A percentile compares a stretch with the other conserved stretches of the same genome.
Evolutionary conservation across 805 yeast genomes (phyloP).

Genomic region (Yarrowia osloensis): DNA sequence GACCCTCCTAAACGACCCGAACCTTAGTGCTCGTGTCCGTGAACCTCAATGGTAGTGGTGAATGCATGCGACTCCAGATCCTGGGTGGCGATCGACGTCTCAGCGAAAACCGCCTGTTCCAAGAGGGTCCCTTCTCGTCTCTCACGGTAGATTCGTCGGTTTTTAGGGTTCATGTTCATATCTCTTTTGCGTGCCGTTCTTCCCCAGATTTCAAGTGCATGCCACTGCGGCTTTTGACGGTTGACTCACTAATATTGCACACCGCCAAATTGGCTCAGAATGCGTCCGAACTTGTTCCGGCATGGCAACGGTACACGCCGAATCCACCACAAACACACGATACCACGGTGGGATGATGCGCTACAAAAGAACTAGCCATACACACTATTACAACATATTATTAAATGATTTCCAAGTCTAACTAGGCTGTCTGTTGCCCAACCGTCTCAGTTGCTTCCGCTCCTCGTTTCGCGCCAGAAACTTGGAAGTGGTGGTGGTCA

Average conservation of each 20-base stretch:
- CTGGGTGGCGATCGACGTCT: too few species aligned
- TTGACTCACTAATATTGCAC: neutral
- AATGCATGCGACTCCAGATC: too few species aligned
- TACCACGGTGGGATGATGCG: too few species aligned
- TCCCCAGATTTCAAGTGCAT: constrained; percentile 15
- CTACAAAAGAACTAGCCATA: too few species aligned
- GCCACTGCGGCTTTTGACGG: constrained; percentile 15
- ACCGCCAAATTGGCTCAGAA: neutral
- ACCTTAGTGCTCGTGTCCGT: neutral
- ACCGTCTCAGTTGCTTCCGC: constrained; percentile 22
- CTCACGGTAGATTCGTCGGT: too few species aligned
- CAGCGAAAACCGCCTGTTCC: too few species aligned
- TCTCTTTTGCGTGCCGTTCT: neutral
- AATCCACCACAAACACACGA: neutral
- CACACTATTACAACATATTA: constrained; percentile 13
- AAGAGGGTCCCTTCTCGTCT: too few species aligned
- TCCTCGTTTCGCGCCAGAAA: constrained; percentile 28
- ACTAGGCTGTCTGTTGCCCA: constrained; percentile 27
- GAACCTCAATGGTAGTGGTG: neutral
- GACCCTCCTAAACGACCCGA: neutral
- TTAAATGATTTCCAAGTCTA: constrained; percentile 9
- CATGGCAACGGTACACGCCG: neutral
- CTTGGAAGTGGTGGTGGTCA: constrained; percentile 28
- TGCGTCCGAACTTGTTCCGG: constrained; percentile 15
- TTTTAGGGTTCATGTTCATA: too few species aligned